These are phyloP conservation scores for Rhodofomes roseus DNA, from an alignment of 1,284 basidiomycete species.

Conservation along the genomic window DNA sequence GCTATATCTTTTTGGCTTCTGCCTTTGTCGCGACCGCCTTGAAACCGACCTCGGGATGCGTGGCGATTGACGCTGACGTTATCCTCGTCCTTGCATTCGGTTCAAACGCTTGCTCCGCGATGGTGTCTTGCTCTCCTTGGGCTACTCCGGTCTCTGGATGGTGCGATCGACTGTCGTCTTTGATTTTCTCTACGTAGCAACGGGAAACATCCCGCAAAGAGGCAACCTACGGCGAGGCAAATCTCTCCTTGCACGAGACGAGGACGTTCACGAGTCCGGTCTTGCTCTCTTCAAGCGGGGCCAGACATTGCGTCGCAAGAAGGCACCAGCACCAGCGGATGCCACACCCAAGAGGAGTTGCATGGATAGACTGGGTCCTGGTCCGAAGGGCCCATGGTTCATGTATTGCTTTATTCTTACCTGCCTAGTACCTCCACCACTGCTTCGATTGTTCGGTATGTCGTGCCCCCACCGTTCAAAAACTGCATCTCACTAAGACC, in stretches of 20 bases:
- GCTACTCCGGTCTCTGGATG: slow-evolving; percentile 1
- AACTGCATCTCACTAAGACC: background rate
- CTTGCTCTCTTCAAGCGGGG: slow-evolving; percentile 83
- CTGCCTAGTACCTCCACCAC: slow-evolving; percentile 73
- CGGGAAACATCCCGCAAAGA: slow-evolving; percentile 76
- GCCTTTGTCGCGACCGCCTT: slow-evolving; percentile 7
- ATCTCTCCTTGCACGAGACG: slow-evolving; percentile 83
- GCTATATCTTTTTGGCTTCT: background rate
- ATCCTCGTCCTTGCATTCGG: background rate
- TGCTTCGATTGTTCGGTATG: slow-evolving; percentile 67
- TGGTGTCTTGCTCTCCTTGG: background rate
- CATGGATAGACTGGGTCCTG: slow-evolving; percentile 71
- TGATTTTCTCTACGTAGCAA: no score
- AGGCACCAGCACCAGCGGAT: slow-evolving; percentile 34
- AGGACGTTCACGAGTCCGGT: slow-evolving; percentile 85
- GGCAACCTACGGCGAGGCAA: slow-evolving; percentile 75
- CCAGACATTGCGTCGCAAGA: slow-evolving; percentile 71
- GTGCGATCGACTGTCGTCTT: background rate
- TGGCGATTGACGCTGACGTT: background rate
- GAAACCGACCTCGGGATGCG: background rate
- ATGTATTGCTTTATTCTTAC: slow-evolving; percentile 92
- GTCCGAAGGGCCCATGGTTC: slow-evolving; percentile 94
- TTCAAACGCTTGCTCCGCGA: background rate
- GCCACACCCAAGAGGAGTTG: slow-evolving; percentile 49
- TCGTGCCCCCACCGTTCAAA: slow-evolving; percentile 18